Percentiles rank a stretch among this genome's conserved stretches.
Evolutionary conservation across 352 stramenopile species (phyloP).

Genomic region (Pythium coloratum): DNA sequence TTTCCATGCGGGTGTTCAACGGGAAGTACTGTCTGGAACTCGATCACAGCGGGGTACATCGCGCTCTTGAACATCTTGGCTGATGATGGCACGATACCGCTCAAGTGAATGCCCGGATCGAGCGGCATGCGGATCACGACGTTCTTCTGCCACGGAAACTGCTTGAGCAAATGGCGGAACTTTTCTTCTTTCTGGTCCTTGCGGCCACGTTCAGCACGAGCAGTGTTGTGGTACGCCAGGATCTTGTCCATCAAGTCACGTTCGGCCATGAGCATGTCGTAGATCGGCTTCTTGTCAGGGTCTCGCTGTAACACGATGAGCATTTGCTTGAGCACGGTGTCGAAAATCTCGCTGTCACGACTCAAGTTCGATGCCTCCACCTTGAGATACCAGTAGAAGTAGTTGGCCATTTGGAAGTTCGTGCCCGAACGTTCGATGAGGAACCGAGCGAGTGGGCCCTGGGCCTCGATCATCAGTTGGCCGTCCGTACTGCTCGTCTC

Average conservation of each 20-base stretch:
- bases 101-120: constrained; percentile 82
- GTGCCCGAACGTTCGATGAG: constrained; percentile 92
- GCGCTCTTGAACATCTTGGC: constrained; percentile 98
- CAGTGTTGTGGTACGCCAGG: constrained; percentile 91
- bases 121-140: constrained; percentile 85
- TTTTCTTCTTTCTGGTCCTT: constrained; percentile 97
- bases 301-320: constrained; percentile 93
- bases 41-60: constrained; percentile 96
- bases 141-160: constrained; percentile 77
- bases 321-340: constrained; percentile 87
- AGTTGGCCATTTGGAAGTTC: constrained; percentile 97
- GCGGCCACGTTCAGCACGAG: constrained; percentile 91
- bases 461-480: constrained; percentile 42
- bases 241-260: constrained; percentile 95
- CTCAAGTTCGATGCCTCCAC: constrained; percentile 75
- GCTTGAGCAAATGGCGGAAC: constrained; percentile 87
- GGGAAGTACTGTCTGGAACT: constrained; percentile 90
- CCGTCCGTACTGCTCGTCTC: constrained; percentile 46
- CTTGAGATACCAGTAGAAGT: constrained; percentile 96
- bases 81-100: constrained; percentile 89
- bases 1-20: constrained; percentile 24
- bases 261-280: constrained; percentile 90
- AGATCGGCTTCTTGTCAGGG: constrained; percentile 89
- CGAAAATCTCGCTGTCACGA: constrained; percentile 79
- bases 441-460: constrained; percentile 90